These are phyloP conservation scores for Asterella californica DNA, from an alignment of 225 moss, liverwort and hornwort genomes.

Conservation along the genomic window DNA sequence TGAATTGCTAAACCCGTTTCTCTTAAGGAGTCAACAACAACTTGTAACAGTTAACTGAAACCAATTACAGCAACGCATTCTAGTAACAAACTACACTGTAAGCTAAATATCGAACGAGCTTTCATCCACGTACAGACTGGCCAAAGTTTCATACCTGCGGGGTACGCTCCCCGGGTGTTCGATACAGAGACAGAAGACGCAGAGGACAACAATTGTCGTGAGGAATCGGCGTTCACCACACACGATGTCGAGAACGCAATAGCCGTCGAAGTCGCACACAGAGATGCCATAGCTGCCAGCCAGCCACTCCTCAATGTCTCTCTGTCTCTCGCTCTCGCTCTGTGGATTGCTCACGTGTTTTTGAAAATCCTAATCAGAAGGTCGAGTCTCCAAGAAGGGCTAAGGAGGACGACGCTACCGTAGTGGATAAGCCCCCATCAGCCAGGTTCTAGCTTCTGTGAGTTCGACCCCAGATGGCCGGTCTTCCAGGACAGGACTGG, in stretches of 20 bases:
- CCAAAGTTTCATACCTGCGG: constrained; percentile 16
- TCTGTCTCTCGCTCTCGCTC: neutral
- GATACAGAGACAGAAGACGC: neutral
- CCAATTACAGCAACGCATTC: neutral
- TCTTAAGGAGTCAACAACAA: no score
- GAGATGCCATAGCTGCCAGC: constrained; percentile 28
- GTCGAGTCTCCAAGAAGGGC: neutral
- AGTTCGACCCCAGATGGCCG: no score
- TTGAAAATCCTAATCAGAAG: neutral
- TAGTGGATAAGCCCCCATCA: no score
- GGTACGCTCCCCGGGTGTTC: constrained; percentile 13
- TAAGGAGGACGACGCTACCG: no score
- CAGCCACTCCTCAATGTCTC: neutral
- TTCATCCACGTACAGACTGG: neutral
- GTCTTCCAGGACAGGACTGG: no score
- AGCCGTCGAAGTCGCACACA: constrained; percentile 13
- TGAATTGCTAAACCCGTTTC: no score
- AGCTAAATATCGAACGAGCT: neutral
- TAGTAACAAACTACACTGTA: neutral
- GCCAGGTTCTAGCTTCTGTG: no score
- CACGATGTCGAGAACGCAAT: constrained; percentile 19
- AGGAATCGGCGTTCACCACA: constrained; percentile 15
- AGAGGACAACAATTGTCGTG: constrained; percentile 1
- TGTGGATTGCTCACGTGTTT: neutral
- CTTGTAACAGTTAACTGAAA: neutral